Evolutionary conservation across 1,284 basidiomycete species (phyloP).

Genomic region (Trametes pubescens): DNA sequence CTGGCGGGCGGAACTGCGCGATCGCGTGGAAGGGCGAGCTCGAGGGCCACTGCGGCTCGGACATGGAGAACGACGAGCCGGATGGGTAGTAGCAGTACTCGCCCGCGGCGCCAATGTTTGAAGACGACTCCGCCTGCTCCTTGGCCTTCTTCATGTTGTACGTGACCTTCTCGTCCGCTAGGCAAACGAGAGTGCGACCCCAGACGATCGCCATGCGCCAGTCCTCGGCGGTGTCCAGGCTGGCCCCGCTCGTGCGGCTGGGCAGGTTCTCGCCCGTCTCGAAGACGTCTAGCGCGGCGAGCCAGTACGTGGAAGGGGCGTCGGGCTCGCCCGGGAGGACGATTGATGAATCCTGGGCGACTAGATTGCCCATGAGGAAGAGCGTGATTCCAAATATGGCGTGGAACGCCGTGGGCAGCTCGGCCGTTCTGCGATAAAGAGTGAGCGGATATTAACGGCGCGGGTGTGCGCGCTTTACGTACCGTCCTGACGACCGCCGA

Average conservation of each 20-base stretch:
- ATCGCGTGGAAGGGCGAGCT: conserved; percentile 64
- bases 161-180: conserved; percentile 58
- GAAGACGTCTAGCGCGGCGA: conserved; percentile 70
- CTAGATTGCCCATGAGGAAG: conserved; percentile 66
- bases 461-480: not conserved
- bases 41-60: conserved; percentile 58
- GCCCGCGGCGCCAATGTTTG: conserved; percentile 9
- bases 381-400: conserved; percentile 67
- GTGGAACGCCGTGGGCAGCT: conserved; percentile 69
- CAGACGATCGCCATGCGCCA: conserved; percentile 74
- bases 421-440: conserved; percentile 44
- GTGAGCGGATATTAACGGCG: conserved; percentile 3
- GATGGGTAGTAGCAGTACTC: conserved; percentile 30
- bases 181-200: conserved; percentile 66
- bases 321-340: conserved; percentile 62
- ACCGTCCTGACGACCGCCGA: conserved; percentile 15
- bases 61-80: conserved; percentile 37
- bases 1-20: conserved; percentile 57
- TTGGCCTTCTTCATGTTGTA: conserved; percentile 31
- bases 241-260: conserved; percentile 48
- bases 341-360: conserved; percentile 57
- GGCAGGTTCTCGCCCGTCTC: conserved; percentile 70
- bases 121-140: conserved; percentile 21
- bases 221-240: conserved; percentile 51
- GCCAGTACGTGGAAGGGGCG: conserved; percentile 62